Evolutionary conservation across 1,139 yeast species (phyloP).

Genomic region (Yamadazyma taylorii): DNA sequence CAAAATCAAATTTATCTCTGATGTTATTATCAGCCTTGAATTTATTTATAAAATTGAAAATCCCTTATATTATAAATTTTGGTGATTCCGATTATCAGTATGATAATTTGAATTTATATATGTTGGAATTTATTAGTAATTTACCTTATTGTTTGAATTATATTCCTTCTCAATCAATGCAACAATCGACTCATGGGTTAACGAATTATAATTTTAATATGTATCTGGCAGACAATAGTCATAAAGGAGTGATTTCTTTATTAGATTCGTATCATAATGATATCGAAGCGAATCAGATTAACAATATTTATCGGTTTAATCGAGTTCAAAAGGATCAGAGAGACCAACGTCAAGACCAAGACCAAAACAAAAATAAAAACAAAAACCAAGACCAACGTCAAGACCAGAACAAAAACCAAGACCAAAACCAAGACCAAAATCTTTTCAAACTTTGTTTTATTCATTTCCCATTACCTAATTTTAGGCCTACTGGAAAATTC

Average conservation of each 20-base stretch:
- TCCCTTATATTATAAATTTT: constrained; percentile 40
- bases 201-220: constrained; percentile 37
- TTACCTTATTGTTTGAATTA: constrained; percentile 42
- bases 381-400: too few species aligned
- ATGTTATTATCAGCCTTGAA: constrained; percentile 23
- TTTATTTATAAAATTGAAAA: constrained; percentile 30
- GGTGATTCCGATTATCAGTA: constrained; percentile 32
- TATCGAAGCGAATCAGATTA: constrained; percentile 34
- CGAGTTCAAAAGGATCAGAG: constrained; percentile 5
- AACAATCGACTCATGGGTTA: constrained; percentile 27
- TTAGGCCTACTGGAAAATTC: constrained; percentile 49
- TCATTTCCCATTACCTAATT: constrained; percentile 54
- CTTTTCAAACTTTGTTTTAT: constrained; percentile 42
- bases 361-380: too few species aligned
- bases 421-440: constrained; percentile 3
- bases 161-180: constrained; percentile 8
- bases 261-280: constrained; percentile 34
- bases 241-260: constrained; percentile 29
- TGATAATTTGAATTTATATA: constrained; percentile 14
- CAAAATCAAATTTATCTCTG: background rate
- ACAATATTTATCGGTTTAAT: constrained; percentile 25
- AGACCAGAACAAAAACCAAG: background rate
- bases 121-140: constrained; percentile 25
- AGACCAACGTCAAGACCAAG: too few species aligned
- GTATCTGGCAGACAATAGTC: constrained; percentile 14